A percentile compares a stretch with the other conserved stretches of the same genome.
Conservation (phyloP, 2,329 filamentous ascomycete genomes). For the Trichoderma asperellum region DNA sequence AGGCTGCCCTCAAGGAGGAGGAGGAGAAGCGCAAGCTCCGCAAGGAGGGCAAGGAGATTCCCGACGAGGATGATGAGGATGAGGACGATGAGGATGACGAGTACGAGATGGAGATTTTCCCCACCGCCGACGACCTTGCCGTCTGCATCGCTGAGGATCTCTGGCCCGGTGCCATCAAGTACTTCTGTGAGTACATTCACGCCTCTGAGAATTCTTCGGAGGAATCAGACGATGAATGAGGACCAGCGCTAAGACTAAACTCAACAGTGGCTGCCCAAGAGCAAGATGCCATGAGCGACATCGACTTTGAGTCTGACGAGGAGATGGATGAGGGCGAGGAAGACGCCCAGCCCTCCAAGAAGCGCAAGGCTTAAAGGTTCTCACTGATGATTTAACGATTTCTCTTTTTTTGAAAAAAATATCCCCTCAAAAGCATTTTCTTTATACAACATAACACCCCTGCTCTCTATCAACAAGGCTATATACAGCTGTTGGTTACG, state of each 20-base stretch:
- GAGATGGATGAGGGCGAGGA: slow-evolving; percentile 55
- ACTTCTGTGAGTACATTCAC: slow-evolving; percentile 72
- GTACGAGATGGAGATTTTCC: slow-evolving; percentile 80
- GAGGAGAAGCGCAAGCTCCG: slow-evolving; percentile 50
- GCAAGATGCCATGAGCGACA: slow-evolving; percentile 66
- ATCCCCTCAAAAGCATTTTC: neutral
- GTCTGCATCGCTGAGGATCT: slow-evolving; percentile 82
- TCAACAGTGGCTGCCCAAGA: slow-evolving; percentile 61
- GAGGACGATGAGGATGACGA: slow-evolving; percentile 68
- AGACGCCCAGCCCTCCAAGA: slow-evolving; percentile 49
- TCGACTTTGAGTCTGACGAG: slow-evolving; percentile 68
- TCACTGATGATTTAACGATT: slow-evolving; percentile 19
- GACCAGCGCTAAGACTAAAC: slow-evolving; percentile 8
- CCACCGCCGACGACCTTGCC: slow-evolving; percentile 82
- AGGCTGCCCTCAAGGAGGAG: slow-evolving; percentile 30
- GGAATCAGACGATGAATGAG: slow-evolving; percentile 17
- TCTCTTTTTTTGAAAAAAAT: slow-evolving; percentile 6
- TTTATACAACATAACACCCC: neutral
- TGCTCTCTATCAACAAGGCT: neutral
- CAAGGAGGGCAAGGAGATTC: slow-evolving; percentile 56
- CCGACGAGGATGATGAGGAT: slow-evolving; percentile 48
- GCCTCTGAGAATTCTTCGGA: slow-evolving; percentile 22
- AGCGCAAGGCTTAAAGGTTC: slow-evolving; percentile 46
- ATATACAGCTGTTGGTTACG: slow-evolving; percentile 7
- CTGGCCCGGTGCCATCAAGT: slow-evolving; percentile 85